Evolutionary conservation across 2,329 filamentous ascomycete genomes (phyloP).

Genomic region (Pseudocercospora musae): DNA sequence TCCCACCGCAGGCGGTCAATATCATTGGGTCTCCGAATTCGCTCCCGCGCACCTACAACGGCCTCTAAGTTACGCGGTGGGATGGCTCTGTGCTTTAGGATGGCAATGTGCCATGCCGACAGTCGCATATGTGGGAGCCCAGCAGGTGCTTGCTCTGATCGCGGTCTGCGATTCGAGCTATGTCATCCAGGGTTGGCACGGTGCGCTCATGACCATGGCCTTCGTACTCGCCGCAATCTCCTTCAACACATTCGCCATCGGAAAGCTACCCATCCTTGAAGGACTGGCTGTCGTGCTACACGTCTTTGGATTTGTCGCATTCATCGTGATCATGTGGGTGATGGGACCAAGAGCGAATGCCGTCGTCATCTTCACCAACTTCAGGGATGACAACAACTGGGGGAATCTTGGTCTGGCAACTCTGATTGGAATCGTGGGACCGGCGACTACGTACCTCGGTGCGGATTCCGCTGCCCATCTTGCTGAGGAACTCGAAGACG

Average conservation of each 20-base stretch:
- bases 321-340: constrained; percentile 30
- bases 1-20: constrained; percentile 1
- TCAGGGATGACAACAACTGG: constrained; percentile 28
- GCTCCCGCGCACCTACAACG: constrained; percentile 53
- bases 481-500: constrained; percentile 32
- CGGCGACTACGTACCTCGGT: constrained; percentile 39
- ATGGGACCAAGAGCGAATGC: constrained; percentile 24
- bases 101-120: constrained; percentile 33
- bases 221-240: constrained; percentile 26
- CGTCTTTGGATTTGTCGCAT: constrained; percentile 32
- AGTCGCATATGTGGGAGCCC: constrained; percentile 28
- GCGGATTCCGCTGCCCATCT: constrained; percentile 40
- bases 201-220: constrained; percentile 25
- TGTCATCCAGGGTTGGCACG: constrained; percentile 26
- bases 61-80: constrained; percentile 54
- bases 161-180: constrained; percentile 24
- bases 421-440: constrained; percentile 30
- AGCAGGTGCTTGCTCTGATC: constrained; percentile 31
- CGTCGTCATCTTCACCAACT: constrained; percentile 25
- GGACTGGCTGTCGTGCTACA: constrained; percentile 30
- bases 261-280: constrained; percentile 31
- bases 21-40: constrained; percentile 46
- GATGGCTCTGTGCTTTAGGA: constrained; percentile 34
- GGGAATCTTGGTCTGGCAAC: constrained; percentile 25
- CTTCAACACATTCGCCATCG: constrained; percentile 32